phyloP scores from a whole-genome alignment of 805 yeast species.

The Saccharomycopsis schoenii region DNA sequence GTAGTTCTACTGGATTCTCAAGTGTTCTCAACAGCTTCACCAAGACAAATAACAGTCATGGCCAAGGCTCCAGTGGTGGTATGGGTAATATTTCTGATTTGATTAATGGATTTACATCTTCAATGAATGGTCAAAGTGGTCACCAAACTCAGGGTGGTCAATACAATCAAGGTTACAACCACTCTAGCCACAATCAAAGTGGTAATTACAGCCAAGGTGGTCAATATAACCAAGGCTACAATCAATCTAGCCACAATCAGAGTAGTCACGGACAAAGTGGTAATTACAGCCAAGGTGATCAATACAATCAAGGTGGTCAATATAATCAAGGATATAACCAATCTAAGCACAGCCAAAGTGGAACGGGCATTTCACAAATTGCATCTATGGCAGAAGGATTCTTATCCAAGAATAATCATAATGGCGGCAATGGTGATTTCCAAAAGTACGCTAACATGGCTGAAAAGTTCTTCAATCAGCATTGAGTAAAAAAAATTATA shows the following conservation, averaged over 20 bases:
- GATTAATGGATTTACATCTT: constrained; percentile 8
- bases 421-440: constrained; percentile 1
- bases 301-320: not conserved
- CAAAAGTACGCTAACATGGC: constrained; percentile 9
- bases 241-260: not conserved
- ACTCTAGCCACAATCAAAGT: not conserved
- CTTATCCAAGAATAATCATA: not conserved
- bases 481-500: not conserved
- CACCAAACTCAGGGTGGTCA: not conserved
- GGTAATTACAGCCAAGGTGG: not conserved
- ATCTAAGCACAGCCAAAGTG: not conserved
- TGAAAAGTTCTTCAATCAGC: constrained; percentile 3
- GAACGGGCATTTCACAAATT: not conserved
- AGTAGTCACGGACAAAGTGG: not conserved
- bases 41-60: not conserved
- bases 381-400: constrained; percentile 10
- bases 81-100: constrained; percentile 7
- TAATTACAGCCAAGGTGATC: not conserved
- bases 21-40: not conserved
- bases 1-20: not conserved
- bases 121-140: not conserved
- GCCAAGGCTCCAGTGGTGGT: not conserved
- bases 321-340: not conserved
- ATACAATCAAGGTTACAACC: not conserved
- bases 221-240: not conserved